Evolutionary conservation across 176 grass and related monocot species (phyloP).

Genomic region (Echinochloa phyllopogon): DNA sequence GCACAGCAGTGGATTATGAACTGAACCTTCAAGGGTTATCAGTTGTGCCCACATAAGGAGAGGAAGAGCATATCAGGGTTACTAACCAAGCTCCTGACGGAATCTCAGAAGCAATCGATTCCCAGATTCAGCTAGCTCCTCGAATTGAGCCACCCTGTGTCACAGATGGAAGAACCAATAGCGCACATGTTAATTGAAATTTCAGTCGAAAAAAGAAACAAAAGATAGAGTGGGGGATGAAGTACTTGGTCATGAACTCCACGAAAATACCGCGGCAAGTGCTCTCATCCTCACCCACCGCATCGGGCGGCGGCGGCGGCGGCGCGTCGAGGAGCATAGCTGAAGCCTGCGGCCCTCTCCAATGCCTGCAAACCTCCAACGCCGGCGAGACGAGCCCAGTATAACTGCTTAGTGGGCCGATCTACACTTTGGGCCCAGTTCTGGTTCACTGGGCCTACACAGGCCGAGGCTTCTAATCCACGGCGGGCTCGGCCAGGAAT

Average conservation of each 20-base stretch:
- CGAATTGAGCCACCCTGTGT: slow-evolving; percentile 53
- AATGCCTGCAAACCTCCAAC: background rate
- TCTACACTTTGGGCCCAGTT: background rate
- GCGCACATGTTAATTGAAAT: no score
- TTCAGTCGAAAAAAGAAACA: background rate
- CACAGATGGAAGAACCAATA: background rate
- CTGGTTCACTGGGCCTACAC: background rate
- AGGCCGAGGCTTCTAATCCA: background rate
- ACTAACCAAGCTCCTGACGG: slow-evolving; percentile 54
- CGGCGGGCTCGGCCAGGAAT: background rate
- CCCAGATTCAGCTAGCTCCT: slow-evolving; percentile 64
- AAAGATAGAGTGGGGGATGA: background rate
- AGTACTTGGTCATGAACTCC: slow-evolving; percentile 56
- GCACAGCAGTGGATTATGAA: background rate
- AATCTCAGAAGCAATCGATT: slow-evolving; percentile 60
- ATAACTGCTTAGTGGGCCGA: background rate
- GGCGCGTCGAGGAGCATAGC: background rate
- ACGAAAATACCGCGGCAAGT: slow-evolving; percentile 29
- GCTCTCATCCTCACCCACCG: background rate
- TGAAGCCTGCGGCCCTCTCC: background rate
- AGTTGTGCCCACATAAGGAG: background rate
- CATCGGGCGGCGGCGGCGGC: background rate
- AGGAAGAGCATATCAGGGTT: background rate
- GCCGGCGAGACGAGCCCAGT: slow-evolving; percentile 9
- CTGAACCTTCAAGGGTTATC: background rate